Base-by-base conservation (phyloP, 306 rosid species). In the Castanospermum australe region DNA sequence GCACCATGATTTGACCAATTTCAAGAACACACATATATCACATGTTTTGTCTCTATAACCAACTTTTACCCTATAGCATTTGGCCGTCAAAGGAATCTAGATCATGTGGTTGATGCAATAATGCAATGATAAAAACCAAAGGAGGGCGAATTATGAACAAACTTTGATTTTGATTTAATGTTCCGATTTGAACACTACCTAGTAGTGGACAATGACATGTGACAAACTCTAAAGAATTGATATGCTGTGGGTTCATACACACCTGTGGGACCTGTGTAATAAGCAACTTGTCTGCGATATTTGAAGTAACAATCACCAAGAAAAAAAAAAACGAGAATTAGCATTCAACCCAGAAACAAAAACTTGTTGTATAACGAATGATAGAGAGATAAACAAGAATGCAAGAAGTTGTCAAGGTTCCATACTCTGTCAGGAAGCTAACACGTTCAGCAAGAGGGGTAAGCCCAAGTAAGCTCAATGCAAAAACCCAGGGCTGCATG, bases 221-320 rank as follows among this genome's bases (percentile, higher is more conserved):
- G 12, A 24, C 48, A 11, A 55, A 38, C 30, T 39, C 9, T 0
- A 9, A 50, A 39, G 36, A 65, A 10, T n/a, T 71, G 35, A 0
- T 71, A 4, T 17, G 4, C 0, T 64, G 30, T 8, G n/a, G 30
- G 11, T 67, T 57, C 13, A 60, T 86, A 87, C 61, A 52, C 82
- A 94, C 98, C 98, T 78, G 98, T 89, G 17, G 98, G 93, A 65
- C 98, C 97, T 3, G 97, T 94, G 92, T 65, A 94, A n/a, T n/a
- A 89, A 68, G 97, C 85, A 51, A 94, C 79, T 63, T 92, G 98
- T 18, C 98, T 94, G 87, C 36, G 28, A 67, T 47, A 48, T 72
- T 30, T 64, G 50, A 63, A 80, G 59, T 14, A 63, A 32, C 69
- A 56, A 71, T 12, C 42, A 59, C 13, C 52, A 73, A 74, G 6